Evolutionary conservation across 163 green algal species (phyloP), one percentile per base, ranked within the genome.

Genomic region (Scenedesmus sp.): DNA sequence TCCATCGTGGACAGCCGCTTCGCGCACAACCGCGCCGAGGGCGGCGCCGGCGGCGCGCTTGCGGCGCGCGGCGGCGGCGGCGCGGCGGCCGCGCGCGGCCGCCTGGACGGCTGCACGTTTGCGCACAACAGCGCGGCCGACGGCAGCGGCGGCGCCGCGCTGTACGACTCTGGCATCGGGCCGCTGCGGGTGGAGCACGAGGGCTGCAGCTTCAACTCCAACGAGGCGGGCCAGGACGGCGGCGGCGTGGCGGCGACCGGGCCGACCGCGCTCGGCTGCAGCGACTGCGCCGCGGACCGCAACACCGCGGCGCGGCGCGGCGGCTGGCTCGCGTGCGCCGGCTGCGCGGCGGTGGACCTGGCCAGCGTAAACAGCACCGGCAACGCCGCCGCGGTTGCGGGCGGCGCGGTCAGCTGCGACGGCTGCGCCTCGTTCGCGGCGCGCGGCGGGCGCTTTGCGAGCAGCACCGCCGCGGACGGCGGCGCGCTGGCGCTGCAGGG

Each of bases 401-500:
- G 54, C 54, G 54, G 54, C 15, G 0, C 54, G 7, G 54, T 63
- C 6, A 53, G 22, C 7, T 76, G 67, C 56, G 24, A 76, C 20
- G 67, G 47, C 20, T 76, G 67, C 44, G 22, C 9, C 9, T 15
- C 17, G 2, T 76, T 76, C 34, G 22, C 29, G 7, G 58, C 15
- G 29, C 13, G 44, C 2, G 7, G 34, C 11, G 24, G 45, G 2
- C 26, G 24, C 29, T 64, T 56, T 33, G 54, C 22, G 14, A 14
- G 20, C 10, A 76, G 64, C 24, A 18, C 33, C 17, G 67, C 67
- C 26, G 47, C 17, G 29, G 42, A 34, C 26, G 67, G 67, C 22
- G 67, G 67, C 17, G 67, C 47, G 20, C 50, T 76, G 6, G 67
- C 67, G 26, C 22, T 76, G 15, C 47, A 63, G 31, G 64, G 50